phyloP scores from a whole-genome alignment of 306 rosid species.

The Benincasa hispida region DNA sequence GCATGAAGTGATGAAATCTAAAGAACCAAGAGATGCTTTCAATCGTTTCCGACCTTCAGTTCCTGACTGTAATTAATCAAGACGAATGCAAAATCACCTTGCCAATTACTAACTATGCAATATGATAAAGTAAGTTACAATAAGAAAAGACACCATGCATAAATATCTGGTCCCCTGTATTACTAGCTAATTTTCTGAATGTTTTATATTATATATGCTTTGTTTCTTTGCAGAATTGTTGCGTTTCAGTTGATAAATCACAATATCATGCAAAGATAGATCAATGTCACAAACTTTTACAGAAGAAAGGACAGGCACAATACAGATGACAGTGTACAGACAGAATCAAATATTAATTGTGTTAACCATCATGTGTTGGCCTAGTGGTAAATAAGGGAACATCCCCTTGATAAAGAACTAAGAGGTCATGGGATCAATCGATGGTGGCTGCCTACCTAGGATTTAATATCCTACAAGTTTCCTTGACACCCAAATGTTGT shows the following conservation, averaged over 20 bases:
- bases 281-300: not conserved
- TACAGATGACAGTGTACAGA: not conserved
- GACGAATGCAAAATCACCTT: conserved; percentile 21
- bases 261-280: not conserved
- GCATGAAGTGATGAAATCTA: conserved; percentile 80
- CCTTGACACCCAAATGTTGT: too few relatives aligned
- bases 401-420: too few relatives aligned
- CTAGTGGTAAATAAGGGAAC: too few relatives aligned
- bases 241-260: not conserved
- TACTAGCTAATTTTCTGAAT: not conserved
- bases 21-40: conserved; percentile 83
- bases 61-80: conserved; percentile 48
- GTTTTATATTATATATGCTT: not conserved
- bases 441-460: too few relatives aligned
- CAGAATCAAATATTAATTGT: not conserved
- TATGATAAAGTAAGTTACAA: not conserved
- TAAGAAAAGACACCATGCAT: not conserved
- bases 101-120: conserved; percentile 1
- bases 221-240: not conserved
- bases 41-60: conserved; percentile 36
- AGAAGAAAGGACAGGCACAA: not conserved
- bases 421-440: too few relatives aligned
- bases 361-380: too few relatives aligned
- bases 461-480: too few relatives aligned
- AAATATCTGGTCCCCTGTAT: not conserved